Evolutionary conservation across 1,284 basidiomycete genomes (phyloP).

Genomic region (Microbotryomycetes sp.): DNA sequence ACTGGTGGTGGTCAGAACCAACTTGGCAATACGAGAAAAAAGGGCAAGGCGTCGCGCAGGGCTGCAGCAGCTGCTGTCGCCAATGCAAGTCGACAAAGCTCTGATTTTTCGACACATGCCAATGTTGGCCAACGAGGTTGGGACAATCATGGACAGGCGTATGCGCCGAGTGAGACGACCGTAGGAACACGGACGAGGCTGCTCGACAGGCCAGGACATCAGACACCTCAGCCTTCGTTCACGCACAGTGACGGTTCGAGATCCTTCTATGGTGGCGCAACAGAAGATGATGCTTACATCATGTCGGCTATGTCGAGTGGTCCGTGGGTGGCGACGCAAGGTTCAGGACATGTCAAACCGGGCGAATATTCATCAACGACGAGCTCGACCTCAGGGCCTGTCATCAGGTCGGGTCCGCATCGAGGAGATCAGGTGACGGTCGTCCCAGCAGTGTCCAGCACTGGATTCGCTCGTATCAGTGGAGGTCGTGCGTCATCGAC

Average conservation of each 20-base stretch:
- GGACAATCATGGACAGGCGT: conserved; percentile 7
- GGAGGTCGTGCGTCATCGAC: conserved; percentile 56
- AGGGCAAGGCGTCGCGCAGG: conserved; percentile 1
- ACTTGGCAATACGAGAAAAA: not conserved
- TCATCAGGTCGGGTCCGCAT: conserved; percentile 5
- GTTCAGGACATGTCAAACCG: conserved; percentile 30
- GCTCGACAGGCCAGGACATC: conserved; percentile 6
- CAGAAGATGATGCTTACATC: conserved; percentile 69
- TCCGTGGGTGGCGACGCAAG: conserved; percentile 36
- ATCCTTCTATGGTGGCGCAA: conserved; percentile 59
- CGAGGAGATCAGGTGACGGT: conserved; percentile 5
- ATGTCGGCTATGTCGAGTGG: conserved; percentile 65
- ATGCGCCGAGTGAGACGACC: conserved; percentile 14
- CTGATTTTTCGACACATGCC: conserved; percentile 9
- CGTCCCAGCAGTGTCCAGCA: conserved; percentile 44
- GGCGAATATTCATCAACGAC: conserved; percentile 33
- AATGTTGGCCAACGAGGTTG: conserved; percentile 24
- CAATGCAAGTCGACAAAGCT: conserved; percentile 12
- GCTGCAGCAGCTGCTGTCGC: not conserved
- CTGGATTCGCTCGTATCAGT: conserved; percentile 68
- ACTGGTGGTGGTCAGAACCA: too few species aligned
- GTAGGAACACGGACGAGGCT: conserved; percentile 13
- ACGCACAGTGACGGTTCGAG: conserved; percentile 12
- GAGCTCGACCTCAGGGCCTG: not conserved
- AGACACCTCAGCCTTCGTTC: not conserved